These are phyloP conservation scores for Candida loeiensis DNA, from an alignment of 805 yeast species.

Conservation along the genomic window DNA sequence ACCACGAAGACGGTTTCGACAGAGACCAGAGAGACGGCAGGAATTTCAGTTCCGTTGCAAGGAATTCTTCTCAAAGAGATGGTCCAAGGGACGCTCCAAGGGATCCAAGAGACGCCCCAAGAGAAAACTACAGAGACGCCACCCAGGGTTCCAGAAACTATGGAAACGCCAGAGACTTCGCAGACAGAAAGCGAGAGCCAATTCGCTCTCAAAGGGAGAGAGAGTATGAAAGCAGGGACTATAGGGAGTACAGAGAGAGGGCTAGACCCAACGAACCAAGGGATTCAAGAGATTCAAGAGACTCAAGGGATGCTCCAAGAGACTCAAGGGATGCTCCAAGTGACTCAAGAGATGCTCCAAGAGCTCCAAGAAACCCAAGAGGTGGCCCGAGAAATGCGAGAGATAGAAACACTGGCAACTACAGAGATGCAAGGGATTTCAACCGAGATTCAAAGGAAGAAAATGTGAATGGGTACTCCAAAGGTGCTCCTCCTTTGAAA, in stretches of 20 bases:
- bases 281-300: slow-evolving; percentile 1
- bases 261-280: neutral
- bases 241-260: slow-evolving; percentile 2
- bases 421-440: slow-evolving; percentile 2
- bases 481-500: neutral
- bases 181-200: neutral
- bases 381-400: slow-evolving; percentile 1
- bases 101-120: neutral
- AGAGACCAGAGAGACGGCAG: slow-evolving; percentile 3
- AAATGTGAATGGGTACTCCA: slow-evolving; percentile 2
- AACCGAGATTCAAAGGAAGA: slow-evolving; percentile 5
- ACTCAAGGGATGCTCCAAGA: slow-evolving; percentile 3
- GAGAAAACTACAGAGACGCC: neutral
- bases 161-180: slow-evolving; percentile 5
- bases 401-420: slow-evolving; percentile 1
- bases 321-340: slow-evolving; percentile 3
- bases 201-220: neutral
- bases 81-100: neutral
- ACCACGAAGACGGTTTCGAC: slow-evolving; percentile 6
- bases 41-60: slow-evolving; percentile 3
- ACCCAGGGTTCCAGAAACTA: neutral
- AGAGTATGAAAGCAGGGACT: neutral
- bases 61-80: neutral
- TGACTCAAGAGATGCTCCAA: slow-evolving; percentile 3
- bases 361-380: slow-evolving; percentile 3